phyloP scores from a whole-genome alignment of 495 filamentous ascomycete species.

The Pseudevernia furfuracea region DNA sequence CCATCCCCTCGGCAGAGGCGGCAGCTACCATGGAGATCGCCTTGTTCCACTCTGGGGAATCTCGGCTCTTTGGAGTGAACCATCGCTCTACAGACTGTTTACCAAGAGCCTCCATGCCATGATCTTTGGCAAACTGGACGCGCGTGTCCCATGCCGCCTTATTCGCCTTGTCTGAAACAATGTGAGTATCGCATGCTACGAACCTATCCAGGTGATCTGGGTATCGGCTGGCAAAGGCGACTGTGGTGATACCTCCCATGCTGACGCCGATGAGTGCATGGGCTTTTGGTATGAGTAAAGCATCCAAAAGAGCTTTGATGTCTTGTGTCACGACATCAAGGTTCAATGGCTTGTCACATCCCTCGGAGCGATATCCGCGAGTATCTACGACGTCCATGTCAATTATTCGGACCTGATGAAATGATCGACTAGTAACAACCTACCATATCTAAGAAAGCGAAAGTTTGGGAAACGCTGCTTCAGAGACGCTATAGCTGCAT shows the following conservation, averaged over 20 bases:
- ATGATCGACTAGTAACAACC: background rate
- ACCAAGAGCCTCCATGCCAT: conserved; percentile 2
- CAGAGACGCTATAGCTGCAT: background rate
- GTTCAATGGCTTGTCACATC: background rate
- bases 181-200: background rate
- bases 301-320: background rate
- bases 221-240: background rate
- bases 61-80: background rate
- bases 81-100: background rate
- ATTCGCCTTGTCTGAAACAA: background rate
- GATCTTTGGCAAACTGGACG: background rate
- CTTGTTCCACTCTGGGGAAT: background rate
- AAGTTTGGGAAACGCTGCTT: background rate
- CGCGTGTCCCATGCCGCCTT: background rate
- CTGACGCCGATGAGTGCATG: background rate
- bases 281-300: background rate
- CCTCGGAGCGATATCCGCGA: background rate
- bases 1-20: background rate
- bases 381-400: background rate
- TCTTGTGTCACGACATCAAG: background rate
- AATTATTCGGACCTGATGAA: background rate
- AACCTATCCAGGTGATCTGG: background rate
- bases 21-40: background rate
- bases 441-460: background rate
- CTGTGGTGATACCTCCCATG: background rate